Evolutionary conservation across 1,284 basidiomycete genomes (phyloP), one percentile per base, ranked within the genome.

Genomic region (Xerocomus minutiporus): DNA sequence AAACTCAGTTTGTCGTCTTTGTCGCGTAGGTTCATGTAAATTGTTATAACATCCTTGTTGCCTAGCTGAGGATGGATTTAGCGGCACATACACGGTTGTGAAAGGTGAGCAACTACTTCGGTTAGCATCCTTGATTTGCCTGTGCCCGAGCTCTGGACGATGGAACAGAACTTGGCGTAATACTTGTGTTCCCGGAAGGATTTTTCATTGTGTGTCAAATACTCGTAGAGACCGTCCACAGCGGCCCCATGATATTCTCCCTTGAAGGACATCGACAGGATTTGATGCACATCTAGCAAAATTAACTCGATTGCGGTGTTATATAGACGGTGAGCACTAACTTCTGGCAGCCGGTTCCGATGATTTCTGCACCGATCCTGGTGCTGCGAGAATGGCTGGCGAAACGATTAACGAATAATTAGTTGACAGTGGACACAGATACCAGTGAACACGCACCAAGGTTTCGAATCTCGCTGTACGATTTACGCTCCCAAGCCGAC

Each of bases 1-100:
- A 20, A 20, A 20, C 20, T 20, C 20, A 20, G 20, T 20, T 20
- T 20, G 20, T 51, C 56, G 0, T 4, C 4, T 4, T 36, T 12
- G 0, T 2, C 48, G 2, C 59, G 43, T 7, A 64, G 4, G 45
- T 61, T 64, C 51, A 61, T 57, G 40, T 62, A 64, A 2, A 64
- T 35, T 0, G 64, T 60, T 4, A 55, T 25, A 2, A 57, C 48
- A 2, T 36, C 39, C 12, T 55, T 54, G 41, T 36, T 57, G 29
- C 43, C 9, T 26, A 64, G 23, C 60, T 61, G n/a, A 1, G 0
- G 5, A 26, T 8, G 0, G 32, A 35, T 41, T 60, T 12, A 52
- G 3, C 7, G 23, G 0, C 2, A 2, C 2, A 20, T 20, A 20
- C 20, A 25, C 11, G 1, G 8, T 11, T 5, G 8, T 28, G 28